phyloP scores from a whole-genome alignment of 345 rosid genomes.

The Leavenworthia alabamica region DNA sequence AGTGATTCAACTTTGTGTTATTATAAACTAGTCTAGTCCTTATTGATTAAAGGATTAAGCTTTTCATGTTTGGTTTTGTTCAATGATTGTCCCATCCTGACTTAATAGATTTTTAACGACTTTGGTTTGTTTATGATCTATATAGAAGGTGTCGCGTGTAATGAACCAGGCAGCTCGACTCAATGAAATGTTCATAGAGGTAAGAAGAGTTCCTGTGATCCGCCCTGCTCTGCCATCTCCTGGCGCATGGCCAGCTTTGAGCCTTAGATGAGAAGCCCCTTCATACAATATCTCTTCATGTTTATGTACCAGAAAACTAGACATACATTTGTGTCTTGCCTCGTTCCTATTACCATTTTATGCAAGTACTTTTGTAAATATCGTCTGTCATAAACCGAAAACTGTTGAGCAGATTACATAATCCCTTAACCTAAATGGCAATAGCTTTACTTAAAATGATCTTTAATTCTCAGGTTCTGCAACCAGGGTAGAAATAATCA shows the following conservation, averaged over 20 bases:
- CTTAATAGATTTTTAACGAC: neutral
- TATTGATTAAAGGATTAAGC: neutral
- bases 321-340: neutral
- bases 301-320: neutral
- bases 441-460: neutral
- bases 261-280: constrained; percentile 16
- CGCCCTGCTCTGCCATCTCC: constrained; percentile 53
- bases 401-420: neutral
- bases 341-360: neutral
- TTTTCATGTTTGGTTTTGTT: neutral
- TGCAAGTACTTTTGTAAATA: neutral
- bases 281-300: neutral
- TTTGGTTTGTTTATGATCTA: constrained; percentile 13
- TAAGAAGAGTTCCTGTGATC: constrained; percentile 65
- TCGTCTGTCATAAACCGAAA: neutral
- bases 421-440: neutral
- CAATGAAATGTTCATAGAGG: constrained; percentile 78
- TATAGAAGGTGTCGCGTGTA: constrained; percentile 19
- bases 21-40: neutral
- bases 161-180: constrained; percentile 73
- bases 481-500: constrained; percentile 81
- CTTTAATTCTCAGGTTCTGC: constrained; percentile 26
- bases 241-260: constrained; percentile 60
- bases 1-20: neutral
- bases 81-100: neutral